Conservation (phyloP, 1,139 yeast genomes). For the Yamadazyma dushanensis region DNA sequence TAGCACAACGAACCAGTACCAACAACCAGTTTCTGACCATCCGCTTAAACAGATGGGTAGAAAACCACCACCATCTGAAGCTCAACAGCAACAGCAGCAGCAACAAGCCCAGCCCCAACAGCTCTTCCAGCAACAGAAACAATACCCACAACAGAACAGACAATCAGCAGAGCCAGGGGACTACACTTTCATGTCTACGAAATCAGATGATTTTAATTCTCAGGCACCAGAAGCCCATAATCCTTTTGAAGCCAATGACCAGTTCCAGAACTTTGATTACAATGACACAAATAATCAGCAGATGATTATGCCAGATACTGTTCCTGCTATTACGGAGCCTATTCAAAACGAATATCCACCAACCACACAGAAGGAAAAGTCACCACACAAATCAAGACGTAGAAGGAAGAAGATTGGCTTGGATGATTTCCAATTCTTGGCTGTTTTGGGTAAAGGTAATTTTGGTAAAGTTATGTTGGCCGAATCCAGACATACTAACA, state of each 20-base stretch:
- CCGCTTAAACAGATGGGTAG: slow-evolving; percentile 25
- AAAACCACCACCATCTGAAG: slow-evolving; percentile 26
- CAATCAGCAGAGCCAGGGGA: slow-evolving; percentile 18
- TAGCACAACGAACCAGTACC: slow-evolving; percentile 31
- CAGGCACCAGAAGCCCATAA: slow-evolving; percentile 3
- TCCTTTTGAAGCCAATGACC: slow-evolving; percentile 18
- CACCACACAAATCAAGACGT: slow-evolving; percentile 22
- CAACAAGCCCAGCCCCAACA: slow-evolving; percentile 5
- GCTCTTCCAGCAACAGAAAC: slow-evolving; percentile 6
- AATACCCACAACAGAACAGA: slow-evolving; percentile 11
- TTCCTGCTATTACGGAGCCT: slow-evolving; percentile 9
- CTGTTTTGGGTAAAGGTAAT: slow-evolving; percentile 96
- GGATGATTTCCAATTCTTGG: slow-evolving; percentile 90
- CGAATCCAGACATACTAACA: slow-evolving; percentile 76
- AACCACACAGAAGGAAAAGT: slow-evolving; percentile 1
- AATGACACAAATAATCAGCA: slow-evolving; percentile 20
- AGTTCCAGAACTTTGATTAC: slow-evolving; percentile 35
- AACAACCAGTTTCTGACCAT: slow-evolving; percentile 30
- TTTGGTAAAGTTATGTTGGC: slow-evolving; percentile 98
- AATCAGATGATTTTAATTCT: slow-evolving; percentile 19
- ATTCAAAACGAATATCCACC: slow-evolving; percentile 1
- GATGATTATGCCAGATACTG: slow-evolving; percentile 8
- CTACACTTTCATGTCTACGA: slow-evolving; percentile 22
- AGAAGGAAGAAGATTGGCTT: slow-evolving; percentile 77
- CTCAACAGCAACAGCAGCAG: slow-evolving; percentile 15